Conservation (phyloP, 495 filamentous ascomycete genomes). For the Penicillium parvum region DNA sequence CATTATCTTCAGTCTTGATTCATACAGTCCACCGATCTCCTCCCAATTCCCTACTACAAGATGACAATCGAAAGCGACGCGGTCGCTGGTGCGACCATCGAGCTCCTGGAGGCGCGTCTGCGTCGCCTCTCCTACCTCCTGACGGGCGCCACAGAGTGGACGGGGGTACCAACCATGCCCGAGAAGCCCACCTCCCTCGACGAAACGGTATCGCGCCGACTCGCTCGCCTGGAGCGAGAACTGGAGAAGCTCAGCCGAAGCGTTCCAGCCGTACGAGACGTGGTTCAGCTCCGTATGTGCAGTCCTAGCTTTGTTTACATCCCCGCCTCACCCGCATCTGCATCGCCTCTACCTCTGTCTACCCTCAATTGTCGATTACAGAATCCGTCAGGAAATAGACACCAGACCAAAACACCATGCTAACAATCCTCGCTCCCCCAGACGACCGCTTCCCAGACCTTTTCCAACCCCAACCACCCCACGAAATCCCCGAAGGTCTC, state of each 20-base stretch:
- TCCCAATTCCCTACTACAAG: constrained; percentile 3
- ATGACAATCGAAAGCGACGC: constrained; percentile 39
- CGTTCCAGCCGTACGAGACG: constrained; percentile 46
- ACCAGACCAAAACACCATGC: background rate
- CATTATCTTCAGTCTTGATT: background rate
- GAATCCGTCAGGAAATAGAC: too few species aligned
- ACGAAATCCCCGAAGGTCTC: constrained; percentile 40
- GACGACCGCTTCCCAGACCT: constrained; percentile 57
- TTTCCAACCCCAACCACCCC: constrained; percentile 41
- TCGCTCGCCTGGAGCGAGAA: constrained; percentile 61
- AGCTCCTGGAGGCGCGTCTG: constrained; percentile 72
- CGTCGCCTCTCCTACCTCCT: constrained; percentile 70
- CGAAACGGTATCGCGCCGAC: constrained; percentile 46
- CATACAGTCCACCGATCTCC: background rate
- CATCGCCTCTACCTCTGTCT: background rate
- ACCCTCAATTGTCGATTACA: too few species aligned
- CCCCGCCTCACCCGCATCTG: background rate
- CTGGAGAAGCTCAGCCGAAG: constrained; percentile 46
- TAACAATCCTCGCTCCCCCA: constrained; percentile 16
- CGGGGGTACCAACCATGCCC: constrained; percentile 36
- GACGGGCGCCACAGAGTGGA: constrained; percentile 52
- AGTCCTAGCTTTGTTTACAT: background rate
- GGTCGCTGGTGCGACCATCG: constrained; percentile 55
- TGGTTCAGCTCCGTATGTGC: constrained; percentile 45
- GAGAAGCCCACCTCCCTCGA: constrained; percentile 36